Base-by-base conservation (phyloP, 2,329 filamentous ascomycete species). In the Phialemoniopsis sp. region DNA sequence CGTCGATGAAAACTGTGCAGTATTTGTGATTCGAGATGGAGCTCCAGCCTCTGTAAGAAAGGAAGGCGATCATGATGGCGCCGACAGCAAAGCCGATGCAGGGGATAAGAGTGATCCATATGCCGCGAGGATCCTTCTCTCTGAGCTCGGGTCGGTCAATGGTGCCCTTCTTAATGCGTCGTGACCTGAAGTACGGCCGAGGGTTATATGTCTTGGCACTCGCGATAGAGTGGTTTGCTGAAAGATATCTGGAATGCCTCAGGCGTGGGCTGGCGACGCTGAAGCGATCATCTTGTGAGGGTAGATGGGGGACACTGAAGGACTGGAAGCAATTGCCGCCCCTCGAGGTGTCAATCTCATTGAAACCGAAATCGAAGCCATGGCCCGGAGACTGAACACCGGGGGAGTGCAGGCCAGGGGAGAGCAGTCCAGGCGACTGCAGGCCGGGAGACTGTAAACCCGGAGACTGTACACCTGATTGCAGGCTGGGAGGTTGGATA, bases 101-200 rank as follows among this genome's bases (percentile, higher is more conserved):
- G 13, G 43, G 43, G n/a, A 43, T 15, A 19, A 45, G 29, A 14
- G 41, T 43, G n/a, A 45, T 37, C 40, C 40, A 43, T 1, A 45
- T 36, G 7, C 26, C 38, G 13, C 38, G 34, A 9, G 43, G 40
- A 21, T 40, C 38, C 33, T 21, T 45, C 41, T 40, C 39, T 36
- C 14, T 31, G 9, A 44, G 36, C 16, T 44, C 42, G 10, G 38
- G 38, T 5, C 42, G 32, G 29, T 44, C 42, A 31, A 41, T 29
- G 13, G 42, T 41, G 8, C 42, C 38, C 32, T 44, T 44, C 15
- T 16, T 16, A 12, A 44, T 41, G 8, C 42, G 32, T 6, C 42
- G 42, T 14, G 42, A 44, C 17, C 35, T 38, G 16, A 44, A 44
- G 31, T 41, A 44, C 26, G 42, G 42, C 21, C 33, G 38, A 16